phyloP scores from a whole-genome alignment of 2,329 filamentous ascomycete genomes.

The Epicoccum sorghinum region DNA sequence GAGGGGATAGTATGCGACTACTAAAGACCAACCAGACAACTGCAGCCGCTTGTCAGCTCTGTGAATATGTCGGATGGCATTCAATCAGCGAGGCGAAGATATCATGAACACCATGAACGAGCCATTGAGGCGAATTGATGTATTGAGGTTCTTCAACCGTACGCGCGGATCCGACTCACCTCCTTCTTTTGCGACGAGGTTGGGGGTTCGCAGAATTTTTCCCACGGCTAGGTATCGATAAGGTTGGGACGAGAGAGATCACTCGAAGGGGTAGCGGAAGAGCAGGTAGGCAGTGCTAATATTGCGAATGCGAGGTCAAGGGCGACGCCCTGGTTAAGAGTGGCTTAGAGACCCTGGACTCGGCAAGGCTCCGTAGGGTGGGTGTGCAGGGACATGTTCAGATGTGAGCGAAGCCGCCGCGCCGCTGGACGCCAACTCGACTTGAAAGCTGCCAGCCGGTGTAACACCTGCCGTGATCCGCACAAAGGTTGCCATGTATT shows the following conservation, averaged over 20 bases:
- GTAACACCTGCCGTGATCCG: slow-evolving; percentile 33
- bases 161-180: slow-evolving; percentile 25
- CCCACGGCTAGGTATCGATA: slow-evolving; percentile 33
- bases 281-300: slow-evolving; percentile 1
- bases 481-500: slow-evolving; percentile 29
- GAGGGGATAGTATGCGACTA: slow-evolving; percentile 29
- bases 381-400: slow-evolving; percentile 36
- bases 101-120: slow-evolving; percentile 18
- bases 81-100: slow-evolving; percentile 28
- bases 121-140: slow-evolving; percentile 25
- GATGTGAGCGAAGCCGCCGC: slow-evolving; percentile 30
- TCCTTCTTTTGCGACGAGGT: slow-evolving; percentile 28
- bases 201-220: slow-evolving; percentile 27
- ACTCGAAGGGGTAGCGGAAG: slow-evolving; percentile 1
- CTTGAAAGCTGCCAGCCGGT: slow-evolving; percentile 28
- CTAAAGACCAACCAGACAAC: slow-evolving; percentile 36
- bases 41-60: slow-evolving; percentile 37
- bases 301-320: slow-evolving; percentile 14
- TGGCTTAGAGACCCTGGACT: slow-evolving; percentile 28
- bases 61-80: slow-evolving; percentile 23
- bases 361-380: slow-evolving; percentile 37
- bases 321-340: slow-evolving; percentile 36
- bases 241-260: slow-evolving; percentile 5
- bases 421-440: slow-evolving; percentile 30
- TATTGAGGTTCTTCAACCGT: slow-evolving; percentile 9